Evolutionary conservation across 2,329 filamentous ascomycete genomes (phyloP), one percentile per base, ranked within the genome.

Genomic region (Neocatenulostroma microsporum): DNA sequence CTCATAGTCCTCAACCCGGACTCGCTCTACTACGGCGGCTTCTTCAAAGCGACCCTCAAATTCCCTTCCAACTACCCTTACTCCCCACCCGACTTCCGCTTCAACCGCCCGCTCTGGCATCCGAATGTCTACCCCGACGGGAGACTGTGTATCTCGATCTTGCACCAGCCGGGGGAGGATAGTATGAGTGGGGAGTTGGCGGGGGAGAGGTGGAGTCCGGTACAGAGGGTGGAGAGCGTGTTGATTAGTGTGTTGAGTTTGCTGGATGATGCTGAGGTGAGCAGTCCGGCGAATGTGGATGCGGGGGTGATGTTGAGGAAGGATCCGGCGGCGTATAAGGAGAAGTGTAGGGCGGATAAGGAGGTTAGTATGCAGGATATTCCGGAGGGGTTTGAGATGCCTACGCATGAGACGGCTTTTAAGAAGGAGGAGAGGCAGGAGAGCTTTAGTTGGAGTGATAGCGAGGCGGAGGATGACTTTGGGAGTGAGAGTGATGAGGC

Each of bases 121-220:
- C 89, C 89, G 3, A 98, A 98, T 61, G 80, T 98, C 55, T 96
- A 96, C 66, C 66, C 78, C 5, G 84, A 95, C 60, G 89, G 89
- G 52, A 81, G 81, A 49, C 74, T 96, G 29, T 96, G 91, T 69
- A 96, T 98, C 59, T 95, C 88, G 30, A 98, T 98, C 54, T 78
- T 98, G 9, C 89, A 98, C 62, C 75, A 78, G 13, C 87, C 91
- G 0, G 91, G 91, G 48, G 86, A 95, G 43, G 89, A 96, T 57
- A 77, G 83, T 50, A 89, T 88, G 70, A 94, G 88, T 0, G 91
- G 91, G 43, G 89, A 96, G 63, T 66, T 75, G 25, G 89, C 91
- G 5, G 82, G 81, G 40, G 91, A 96, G 65, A 83, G 89, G 40
- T 98, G 89, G 89, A 87, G 85, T 5, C 88, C 91, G 1, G 79